These are phyloP conservation scores for Vitis amurensis DNA, from an alignment of 164 flowering plant genomes.

Conservation along the genomic window DNA sequence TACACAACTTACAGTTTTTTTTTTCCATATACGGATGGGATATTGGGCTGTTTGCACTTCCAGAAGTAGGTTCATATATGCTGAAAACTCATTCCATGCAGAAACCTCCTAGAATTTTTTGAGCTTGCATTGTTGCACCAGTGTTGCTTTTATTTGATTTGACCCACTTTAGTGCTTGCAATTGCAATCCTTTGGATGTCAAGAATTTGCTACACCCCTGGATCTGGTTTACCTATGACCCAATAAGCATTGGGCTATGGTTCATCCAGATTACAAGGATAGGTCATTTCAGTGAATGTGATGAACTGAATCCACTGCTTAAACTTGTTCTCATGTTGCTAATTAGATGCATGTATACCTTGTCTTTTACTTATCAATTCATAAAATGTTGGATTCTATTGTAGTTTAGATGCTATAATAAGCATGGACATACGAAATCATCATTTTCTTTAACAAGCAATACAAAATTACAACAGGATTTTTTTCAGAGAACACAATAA, in stretches of 20 bases:
- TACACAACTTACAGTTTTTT: not conserved
- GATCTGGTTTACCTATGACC: not conserved
- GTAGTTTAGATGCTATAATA: not conserved
- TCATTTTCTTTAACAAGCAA: slow-evolving; percentile 55
- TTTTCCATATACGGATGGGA: not conserved
- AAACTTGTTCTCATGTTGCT: not conserved
- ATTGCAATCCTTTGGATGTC: not conserved
- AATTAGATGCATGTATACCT: not conserved
- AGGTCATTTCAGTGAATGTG: not conserved
- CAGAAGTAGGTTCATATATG: not conserved
- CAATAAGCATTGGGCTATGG: not conserved
- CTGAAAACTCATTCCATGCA: not conserved
- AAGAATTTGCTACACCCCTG: not conserved
- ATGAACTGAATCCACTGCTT: not conserved
- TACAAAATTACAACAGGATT: slow-evolving; percentile 92
- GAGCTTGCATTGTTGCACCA: no score
- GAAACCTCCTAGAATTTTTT: not conserved
- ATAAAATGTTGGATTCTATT: not conserved
- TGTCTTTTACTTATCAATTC: not conserved
- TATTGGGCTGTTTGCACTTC: not conserved
- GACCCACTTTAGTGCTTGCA: not conserved
- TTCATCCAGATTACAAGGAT: not conserved
- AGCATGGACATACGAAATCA: not conserved
- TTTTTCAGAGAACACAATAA: slow-evolving; percentile 85
- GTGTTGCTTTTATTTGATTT: not conserved